Evolutionary conservation across 139 green algal genomes (phyloP), one percentile per base, ranked within the genome.

Genomic region (Tetradesmus obliquus): DNA sequence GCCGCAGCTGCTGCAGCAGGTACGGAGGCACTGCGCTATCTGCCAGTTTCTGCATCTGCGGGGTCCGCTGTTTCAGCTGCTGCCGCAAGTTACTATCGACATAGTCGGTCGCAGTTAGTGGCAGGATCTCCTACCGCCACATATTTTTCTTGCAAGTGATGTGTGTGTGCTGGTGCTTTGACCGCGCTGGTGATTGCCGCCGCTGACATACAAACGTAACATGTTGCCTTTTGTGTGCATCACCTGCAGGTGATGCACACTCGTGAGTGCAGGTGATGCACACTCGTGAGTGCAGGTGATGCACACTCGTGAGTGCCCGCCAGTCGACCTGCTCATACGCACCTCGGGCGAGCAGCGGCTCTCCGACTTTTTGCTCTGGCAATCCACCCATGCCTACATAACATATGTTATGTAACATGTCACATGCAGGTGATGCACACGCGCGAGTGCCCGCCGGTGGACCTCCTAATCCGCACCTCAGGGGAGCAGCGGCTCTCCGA

Each of bases 401-500:
- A 87, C 22, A 55, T 45, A 45, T 32, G 55, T 58, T 17, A 53
- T 55, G 13, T 71, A 53, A 55, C 51, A 86, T 55, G 8, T 66
- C 45, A 55, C 10, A 58, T 66, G 13, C 22, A 66, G n/a, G 51
- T 58, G 13, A 69, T 66, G 82, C 82, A 87, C 53, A 51, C 53
- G 45, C 82, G 82, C 51, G 93, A 88, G 9, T 95, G 92, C 79
- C 97, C 96, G 0, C 95, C 95, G 1, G 97, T 99, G 2, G 97
- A 99, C 90, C 92, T 99, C 54, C 91, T 99, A 15, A 90, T 99
- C 0, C 94, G 98, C 45, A 99, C 98, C 8, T 98, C 94, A 0
- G 98, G 98, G 0, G 98, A 99, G 93, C 96, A 93, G 4, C 95
- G 98, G 0, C 95, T 99, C 7, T 97, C 92, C 7, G 97, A 99